Conservation (phyloP, 352 stramenopile species). For the Paralagenidium karlingii region DNA sequence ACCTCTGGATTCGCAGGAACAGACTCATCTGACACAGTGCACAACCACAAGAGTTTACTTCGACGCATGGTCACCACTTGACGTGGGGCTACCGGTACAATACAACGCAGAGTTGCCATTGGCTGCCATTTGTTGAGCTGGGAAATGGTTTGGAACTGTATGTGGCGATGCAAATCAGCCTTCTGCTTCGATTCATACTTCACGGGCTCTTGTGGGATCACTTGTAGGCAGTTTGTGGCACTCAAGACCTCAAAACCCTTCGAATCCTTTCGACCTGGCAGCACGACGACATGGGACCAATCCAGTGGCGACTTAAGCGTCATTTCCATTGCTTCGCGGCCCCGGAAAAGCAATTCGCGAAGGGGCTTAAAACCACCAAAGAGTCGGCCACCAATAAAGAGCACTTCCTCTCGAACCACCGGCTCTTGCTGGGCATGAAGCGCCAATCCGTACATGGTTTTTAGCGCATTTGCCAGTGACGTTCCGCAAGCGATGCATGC, state of each 20-base stretch:
- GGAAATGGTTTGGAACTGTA: slow-evolving; percentile 16
- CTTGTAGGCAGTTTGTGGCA: slow-evolving; percentile 10
- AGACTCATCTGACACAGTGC: slow-evolving; percentile 44
- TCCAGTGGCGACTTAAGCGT: slow-evolving; percentile 5
- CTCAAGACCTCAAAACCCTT: slow-evolving; percentile 17
- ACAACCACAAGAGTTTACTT: slow-evolving; percentile 38
- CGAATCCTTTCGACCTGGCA: slow-evolving; percentile 8
- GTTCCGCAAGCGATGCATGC: slow-evolving; percentile 11
- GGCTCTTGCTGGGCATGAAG: background rate
- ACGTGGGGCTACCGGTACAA: slow-evolving; percentile 12
- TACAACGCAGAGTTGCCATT: slow-evolving; percentile 3
- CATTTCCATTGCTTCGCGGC: slow-evolving; percentile 4
- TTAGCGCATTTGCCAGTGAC: slow-evolving; percentile 10
- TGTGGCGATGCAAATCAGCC: slow-evolving; percentile 11
- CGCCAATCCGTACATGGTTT: slow-evolving; percentile 3
- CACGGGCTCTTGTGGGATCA: background rate
- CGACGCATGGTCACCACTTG: slow-evolving; percentile 12
- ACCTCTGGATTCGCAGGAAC: slow-evolving; percentile 19
- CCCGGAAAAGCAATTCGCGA: slow-evolving; percentile 8
- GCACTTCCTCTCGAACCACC: slow-evolving; percentile 9
- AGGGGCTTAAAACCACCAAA: slow-evolving; percentile 8
- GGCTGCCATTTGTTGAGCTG: slow-evolving; percentile 14
- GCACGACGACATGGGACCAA: slow-evolving; percentile 11
- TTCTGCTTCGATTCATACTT: slow-evolving; percentile 5
- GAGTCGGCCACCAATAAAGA: slow-evolving; percentile 12